Conservation (phyloP, 371 early-diverging fungal species). For the Mucor irregularis region DNA sequence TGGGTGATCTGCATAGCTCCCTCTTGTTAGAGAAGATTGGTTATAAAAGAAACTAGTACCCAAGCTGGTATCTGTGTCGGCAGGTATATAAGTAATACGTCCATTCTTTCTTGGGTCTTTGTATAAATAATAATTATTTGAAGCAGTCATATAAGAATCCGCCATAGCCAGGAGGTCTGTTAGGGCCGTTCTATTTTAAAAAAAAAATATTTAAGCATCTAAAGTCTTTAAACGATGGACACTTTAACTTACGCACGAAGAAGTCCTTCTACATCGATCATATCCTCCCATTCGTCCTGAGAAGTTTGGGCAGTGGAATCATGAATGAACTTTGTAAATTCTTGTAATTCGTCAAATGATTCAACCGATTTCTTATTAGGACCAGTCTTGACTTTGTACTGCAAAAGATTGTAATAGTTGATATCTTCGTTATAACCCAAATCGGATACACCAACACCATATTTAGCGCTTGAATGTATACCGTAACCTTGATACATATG, state of each 20-base stretch:
- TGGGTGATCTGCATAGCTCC: constrained; percentile 28
- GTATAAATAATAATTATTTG: constrained; percentile 20
- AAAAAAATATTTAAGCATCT: not conserved
- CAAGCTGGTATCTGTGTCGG: constrained; percentile 31
- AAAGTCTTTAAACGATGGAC: not conserved
- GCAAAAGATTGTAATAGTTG: constrained; percentile 6
- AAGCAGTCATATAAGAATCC: constrained; percentile 18
- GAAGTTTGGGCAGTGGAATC: not conserved
- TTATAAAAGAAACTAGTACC: constrained; percentile 19
- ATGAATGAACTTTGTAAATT: constrained; percentile 23
- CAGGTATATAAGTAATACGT: constrained; percentile 27
- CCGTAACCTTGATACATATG: constrained; percentile 16
- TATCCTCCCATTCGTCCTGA: constrained; percentile 16
- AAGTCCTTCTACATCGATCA: constrained; percentile 15
- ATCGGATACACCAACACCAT: constrained; percentile 4
- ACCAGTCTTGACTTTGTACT: constrained; percentile 25
- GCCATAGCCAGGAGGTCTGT: constrained; percentile 13
- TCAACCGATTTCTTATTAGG: not conserved
- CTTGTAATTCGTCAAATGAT: constrained; percentile 4
- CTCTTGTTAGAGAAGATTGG: constrained; percentile 8
- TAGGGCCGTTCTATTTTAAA: constrained; percentile 14
- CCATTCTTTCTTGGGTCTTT: not conserved
- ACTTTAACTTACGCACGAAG: constrained; percentile 15
- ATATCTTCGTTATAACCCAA: constrained; percentile 9
- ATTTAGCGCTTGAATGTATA: not conserved